These are phyloP conservation scores for Cronartium ribicola DNA, from an alignment of 1,284 basidiomycete species.

Conservation along the genomic window DNA sequence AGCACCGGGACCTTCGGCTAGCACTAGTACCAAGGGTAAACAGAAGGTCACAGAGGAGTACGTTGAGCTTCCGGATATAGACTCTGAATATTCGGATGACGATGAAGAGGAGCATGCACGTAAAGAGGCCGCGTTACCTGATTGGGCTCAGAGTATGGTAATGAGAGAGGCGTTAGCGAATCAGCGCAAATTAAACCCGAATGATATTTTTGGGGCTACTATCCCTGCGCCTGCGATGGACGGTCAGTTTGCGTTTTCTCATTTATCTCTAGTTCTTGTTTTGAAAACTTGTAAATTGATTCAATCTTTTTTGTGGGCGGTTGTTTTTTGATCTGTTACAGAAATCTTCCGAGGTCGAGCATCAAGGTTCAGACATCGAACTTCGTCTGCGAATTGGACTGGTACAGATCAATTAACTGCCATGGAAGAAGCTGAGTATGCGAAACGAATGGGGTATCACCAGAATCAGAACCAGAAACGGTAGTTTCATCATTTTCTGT, in stretches of 20 bases:
- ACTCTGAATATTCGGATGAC: slow-evolving; percentile 91
- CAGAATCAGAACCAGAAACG: slow-evolving; percentile 1
- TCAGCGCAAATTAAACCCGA: slow-evolving; percentile 80
- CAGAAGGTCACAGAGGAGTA: slow-evolving; percentile 63
- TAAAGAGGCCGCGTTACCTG: slow-evolving; percentile 65
- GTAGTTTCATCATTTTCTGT: too few relatives aligned
- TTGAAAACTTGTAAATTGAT: neutral
- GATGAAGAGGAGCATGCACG: slow-evolving; percentile 74
- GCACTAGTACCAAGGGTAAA: slow-evolving; percentile 16
- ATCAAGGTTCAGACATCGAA: slow-evolving; percentile 69
- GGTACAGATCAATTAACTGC: slow-evolving; percentile 74
- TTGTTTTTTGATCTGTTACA: slow-evolving; percentile 53
- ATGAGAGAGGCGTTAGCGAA: slow-evolving; percentile 68
- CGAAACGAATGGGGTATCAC: slow-evolving; percentile 76
- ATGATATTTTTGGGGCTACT: slow-evolving; percentile 75
- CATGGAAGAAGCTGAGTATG: slow-evolving; percentile 79
- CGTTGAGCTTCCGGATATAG: slow-evolving; percentile 85
- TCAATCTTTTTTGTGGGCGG: slow-evolving; percentile 57
- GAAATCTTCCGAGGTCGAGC: slow-evolving; percentile 39
- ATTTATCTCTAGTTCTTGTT: slow-evolving; percentile 5
- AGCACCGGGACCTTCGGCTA: neutral
- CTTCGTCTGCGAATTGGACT: slow-evolving; percentile 89
- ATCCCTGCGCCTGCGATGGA: slow-evolving; percentile 81
- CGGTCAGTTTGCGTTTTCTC: slow-evolving; percentile 50
- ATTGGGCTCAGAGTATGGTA: slow-evolving; percentile 86